Conservation (phyloP, 2,329 filamentous ascomycete genomes). For the Graphilbum ipis-grandicollis region DNA sequence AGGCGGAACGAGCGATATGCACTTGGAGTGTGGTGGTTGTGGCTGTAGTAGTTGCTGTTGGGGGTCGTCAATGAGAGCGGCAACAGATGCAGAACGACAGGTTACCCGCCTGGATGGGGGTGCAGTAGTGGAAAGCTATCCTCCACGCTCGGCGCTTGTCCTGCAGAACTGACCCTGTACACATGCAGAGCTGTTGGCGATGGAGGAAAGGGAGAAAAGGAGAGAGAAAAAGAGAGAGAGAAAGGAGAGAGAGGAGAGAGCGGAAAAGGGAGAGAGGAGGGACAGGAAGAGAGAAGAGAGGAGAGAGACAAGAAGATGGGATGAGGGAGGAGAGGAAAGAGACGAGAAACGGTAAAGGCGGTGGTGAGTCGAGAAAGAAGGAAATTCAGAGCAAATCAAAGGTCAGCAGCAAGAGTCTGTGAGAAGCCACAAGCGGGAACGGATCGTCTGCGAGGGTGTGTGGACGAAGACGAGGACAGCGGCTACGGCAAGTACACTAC, state of each 20-base stretch:
- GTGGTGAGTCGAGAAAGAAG: neutral
- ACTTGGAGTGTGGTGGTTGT: neutral
- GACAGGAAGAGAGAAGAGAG: conserved; percentile 2
- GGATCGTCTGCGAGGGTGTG: too few relatives aligned
- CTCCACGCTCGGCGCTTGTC: conserved; percentile 17
- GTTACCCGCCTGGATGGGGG: neutral
- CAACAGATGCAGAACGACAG: conserved; percentile 2
- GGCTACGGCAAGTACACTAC: too few relatives aligned
- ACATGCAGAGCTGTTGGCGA: too few relatives aligned
- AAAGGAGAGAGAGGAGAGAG: neutral
- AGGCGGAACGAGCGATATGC: too few relatives aligned
- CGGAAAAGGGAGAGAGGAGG: conserved; percentile 1
- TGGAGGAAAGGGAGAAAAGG: too few relatives aligned
- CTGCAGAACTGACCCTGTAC: conserved; percentile 14
- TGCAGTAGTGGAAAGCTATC: neutral
- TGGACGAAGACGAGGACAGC: too few relatives aligned
- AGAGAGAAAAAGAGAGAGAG: neutral
- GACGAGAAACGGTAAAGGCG: neutral
- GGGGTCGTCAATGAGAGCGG: neutral
- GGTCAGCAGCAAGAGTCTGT: conserved; percentile 4
- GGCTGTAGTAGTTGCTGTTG: neutral
- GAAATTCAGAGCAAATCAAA: conserved; percentile 2
- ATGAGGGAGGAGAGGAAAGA: too few relatives aligned
- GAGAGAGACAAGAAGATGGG: neutral
- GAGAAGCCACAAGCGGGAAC: neutral